Evolutionary conservation across 306 rosid species (phyloP).

Genomic region (Glycine tomentella): DNA sequence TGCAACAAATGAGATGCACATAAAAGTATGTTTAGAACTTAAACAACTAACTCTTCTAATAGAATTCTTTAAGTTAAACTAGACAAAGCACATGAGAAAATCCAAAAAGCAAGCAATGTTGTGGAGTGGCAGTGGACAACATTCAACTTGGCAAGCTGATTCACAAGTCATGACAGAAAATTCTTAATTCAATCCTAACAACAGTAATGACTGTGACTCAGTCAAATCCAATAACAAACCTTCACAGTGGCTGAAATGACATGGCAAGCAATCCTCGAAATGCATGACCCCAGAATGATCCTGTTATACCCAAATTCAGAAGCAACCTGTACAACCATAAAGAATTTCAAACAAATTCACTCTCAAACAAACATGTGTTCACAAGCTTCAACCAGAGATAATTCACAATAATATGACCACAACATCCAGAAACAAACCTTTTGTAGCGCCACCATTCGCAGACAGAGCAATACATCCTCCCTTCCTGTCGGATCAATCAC

Average conservation of each 20-base stretch:
- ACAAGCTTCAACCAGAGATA: conserved; percentile 25
- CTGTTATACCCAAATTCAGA: conserved; percentile 84
- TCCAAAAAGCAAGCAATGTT: not conserved
- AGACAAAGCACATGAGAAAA: conserved; percentile 8
- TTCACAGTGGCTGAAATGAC: conserved; percentile 88
- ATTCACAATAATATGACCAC: not conserved
- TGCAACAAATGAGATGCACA: too few relatives aligned
- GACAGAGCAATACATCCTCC: conserved; percentile 76
- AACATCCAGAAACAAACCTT: conserved; percentile 62
- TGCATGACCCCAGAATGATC: conserved; percentile 79
- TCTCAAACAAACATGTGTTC: not conserved
- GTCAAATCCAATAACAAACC: conserved; percentile 55
- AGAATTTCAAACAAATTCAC: not conserved
- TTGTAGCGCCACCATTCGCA: conserved; percentile 83
- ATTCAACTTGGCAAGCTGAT: conserved; percentile 8
- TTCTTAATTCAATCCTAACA: not conserved
- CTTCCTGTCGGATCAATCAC: conserved; percentile 80
- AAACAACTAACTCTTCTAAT: too few relatives aligned
- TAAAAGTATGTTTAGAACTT: too few relatives aligned
- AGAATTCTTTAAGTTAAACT: not conserved
- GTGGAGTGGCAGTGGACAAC: not conserved
- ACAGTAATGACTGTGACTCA: not conserved
- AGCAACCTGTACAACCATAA: conserved; percentile 55
- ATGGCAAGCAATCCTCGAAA: conserved; percentile 86
- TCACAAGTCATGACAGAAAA: conserved; percentile 10